A percentile compares a stretch with the other conserved stretches of the same genome.
These are phyloP conservation scores for Pichia norvegensis DNA, from an alignment of 1,139 yeast species.

Conservation along the genomic window DNA sequence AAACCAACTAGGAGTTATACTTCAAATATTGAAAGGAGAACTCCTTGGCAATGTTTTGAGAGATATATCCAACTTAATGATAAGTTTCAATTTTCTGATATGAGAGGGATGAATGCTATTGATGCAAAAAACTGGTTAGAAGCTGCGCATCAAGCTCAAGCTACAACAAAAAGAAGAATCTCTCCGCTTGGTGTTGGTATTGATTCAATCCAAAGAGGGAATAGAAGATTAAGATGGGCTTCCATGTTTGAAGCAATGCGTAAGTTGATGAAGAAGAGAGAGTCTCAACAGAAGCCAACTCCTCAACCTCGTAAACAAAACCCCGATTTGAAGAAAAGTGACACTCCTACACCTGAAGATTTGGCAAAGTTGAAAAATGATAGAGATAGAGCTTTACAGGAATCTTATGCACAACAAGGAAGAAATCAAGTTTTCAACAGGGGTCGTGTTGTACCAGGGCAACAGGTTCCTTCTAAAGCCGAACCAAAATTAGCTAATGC, in stretches of 20 bases:
- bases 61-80: slow-evolving; percentile 90
- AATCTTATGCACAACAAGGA: slow-evolving; percentile 39
- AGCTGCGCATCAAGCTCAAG: slow-evolving; percentile 82
- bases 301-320: slow-evolving; percentile 31
- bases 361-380: slow-evolving; percentile 74
- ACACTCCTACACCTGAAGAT: slow-evolving; percentile 74
- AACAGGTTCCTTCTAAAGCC: slow-evolving; percentile 5
- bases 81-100: slow-evolving; percentile 72
- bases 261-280: slow-evolving; percentile 83
- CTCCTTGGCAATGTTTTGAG: slow-evolving; percentile 99
- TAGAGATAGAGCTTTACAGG: slow-evolving; percentile 76
- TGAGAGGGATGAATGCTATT: slow-evolving; percentile 80
- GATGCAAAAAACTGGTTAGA: slow-evolving; percentile 90
- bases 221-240: slow-evolving; percentile 84
- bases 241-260: slow-evolving; percentile 95
- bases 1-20: slow-evolving; percentile 61
- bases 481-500: slow-evolving; percentile 9
- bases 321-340: slow-evolving; percentile 27
- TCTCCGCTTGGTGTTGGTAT: slow-evolving; percentile 88
- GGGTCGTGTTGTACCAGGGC: slow-evolving; percentile 34
- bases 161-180: slow-evolving; percentile 77
- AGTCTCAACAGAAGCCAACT: slow-evolving; percentile 53
- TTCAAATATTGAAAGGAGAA: slow-evolving; percentile 86
- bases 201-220: slow-evolving; percentile 91
- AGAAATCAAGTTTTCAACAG: slow-evolving; percentile 18